Percentiles rank a stretch among this genome's conserved stretches.
Conservation (phyloP, 352 stramenopile species). For the Pythium insidiosum region DNA sequence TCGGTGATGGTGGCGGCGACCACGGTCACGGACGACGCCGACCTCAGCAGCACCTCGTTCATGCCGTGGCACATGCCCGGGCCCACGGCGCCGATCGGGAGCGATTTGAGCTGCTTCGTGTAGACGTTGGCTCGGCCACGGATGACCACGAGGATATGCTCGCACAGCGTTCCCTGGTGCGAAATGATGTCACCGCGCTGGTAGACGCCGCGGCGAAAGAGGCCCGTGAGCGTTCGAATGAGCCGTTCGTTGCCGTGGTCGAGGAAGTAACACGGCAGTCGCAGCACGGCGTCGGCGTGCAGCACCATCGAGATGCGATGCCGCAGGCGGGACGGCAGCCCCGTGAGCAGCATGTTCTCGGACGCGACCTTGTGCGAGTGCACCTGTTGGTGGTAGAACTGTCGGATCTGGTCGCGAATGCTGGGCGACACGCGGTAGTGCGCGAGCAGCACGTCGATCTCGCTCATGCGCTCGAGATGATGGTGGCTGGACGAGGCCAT, state of each 20-base stretch:
- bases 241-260: slow-evolving; percentile 44
- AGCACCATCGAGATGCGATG: slow-evolving; percentile 65
- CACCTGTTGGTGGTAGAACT: slow-evolving; percentile 73
- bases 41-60: slow-evolving; percentile 49
- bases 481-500: slow-evolving; percentile 46
- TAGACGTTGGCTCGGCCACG: slow-evolving; percentile 53
- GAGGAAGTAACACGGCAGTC: slow-evolving; percentile 51
- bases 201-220: slow-evolving; percentile 57
- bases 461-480: slow-evolving; percentile 62
- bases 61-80: slow-evolving; percentile 58
- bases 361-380: slow-evolving; percentile 68
- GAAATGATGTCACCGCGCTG: slow-evolving; percentile 58
- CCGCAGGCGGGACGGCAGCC: slow-evolving; percentile 44
- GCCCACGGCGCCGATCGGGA: slow-evolving; percentile 43
- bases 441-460: slow-evolving; percentile 51
- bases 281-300: slow-evolving; percentile 57
- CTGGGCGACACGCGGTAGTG: slow-evolving; percentile 53
- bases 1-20: slow-evolving; percentile 47
- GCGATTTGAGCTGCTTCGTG: slow-evolving; percentile 21
- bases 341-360: slow-evolving; percentile 44
- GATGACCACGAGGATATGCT: slow-evolving; percentile 67
- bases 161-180: slow-evolving; percentile 47
- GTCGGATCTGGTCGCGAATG: slow-evolving; percentile 47
- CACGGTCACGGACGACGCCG: slow-evolving; percentile 39
- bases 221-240: slow-evolving; percentile 54